Evolutionary conservation across 192 early-diverging fungal species (phyloP), one percentile per base, ranked within the genome.

Genomic region (Bifiguratus adelaidae): DNA sequence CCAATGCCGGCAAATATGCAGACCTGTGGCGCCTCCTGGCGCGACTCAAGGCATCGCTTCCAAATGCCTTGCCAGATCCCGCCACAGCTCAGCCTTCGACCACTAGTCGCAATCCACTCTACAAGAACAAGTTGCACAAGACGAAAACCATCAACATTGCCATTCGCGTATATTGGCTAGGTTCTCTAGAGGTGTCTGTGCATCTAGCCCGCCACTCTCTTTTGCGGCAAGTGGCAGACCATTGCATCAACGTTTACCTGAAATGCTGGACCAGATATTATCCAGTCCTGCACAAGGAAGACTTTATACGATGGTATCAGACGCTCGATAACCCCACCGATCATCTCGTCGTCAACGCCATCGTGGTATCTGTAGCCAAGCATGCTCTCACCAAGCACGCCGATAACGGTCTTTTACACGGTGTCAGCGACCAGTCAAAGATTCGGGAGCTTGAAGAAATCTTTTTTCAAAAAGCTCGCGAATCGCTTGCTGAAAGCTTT

Each of bases 321-420:
- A 32, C 35, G 4, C 19, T 41, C 15, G 22, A 44, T 34, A 13
- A 50, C 4, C 53, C 60, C 16, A 38, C 42, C 6, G 61, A 63
- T 45, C 43, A 36, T 15, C 18, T 57, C 12, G 48, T 63, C 35
- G 55, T 63, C 26, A 63, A 63, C 20, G 50, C 61, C 26, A 57
- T 63, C 20, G 52, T 48, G 20, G 32, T 50, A 18, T 40, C 20
- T 22, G 38, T 27, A 1, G 56, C 52, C 47, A 40, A 44, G 21
- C 61, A 63, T 41, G 52, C 37, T 3, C 46, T 63, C 41, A 52
- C 44, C n/a, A 48, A 57, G 15, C 61, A 63, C 41, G 30, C 52
- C 9, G 32, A 30, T 22, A 23, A 38, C 4, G 29, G 37, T 33
- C 54, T 34, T 20, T 38, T 55, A 19, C 22, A 45, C 15, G 50